Evolutionary conservation across 2,329 filamentous ascomycete species (phyloP).

Genomic region (Ceratocystis huliohia): DNA sequence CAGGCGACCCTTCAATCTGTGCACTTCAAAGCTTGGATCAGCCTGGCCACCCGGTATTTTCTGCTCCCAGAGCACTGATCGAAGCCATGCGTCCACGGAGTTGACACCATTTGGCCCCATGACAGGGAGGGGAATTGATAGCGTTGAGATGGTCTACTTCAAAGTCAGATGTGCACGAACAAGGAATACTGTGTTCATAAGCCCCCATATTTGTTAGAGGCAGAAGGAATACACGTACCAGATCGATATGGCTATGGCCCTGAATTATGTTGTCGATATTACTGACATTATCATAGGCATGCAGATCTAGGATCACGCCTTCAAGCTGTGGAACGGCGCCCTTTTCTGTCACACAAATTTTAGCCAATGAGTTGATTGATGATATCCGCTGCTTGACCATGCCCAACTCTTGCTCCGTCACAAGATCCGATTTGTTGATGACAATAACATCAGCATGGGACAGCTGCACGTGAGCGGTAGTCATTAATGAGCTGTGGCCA

Average conservation of each 20-base stretch:
- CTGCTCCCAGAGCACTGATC: constrained; percentile 72
- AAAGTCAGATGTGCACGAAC: not conserved
- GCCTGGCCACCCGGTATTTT: constrained; percentile 39
- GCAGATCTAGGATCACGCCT: constrained; percentile 74
- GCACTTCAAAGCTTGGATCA: constrained; percentile 55
- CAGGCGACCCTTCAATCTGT: constrained; percentile 74
- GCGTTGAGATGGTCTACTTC: constrained; percentile 65
- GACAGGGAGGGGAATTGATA: constrained; percentile 54
- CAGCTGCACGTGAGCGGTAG: constrained; percentile 89
- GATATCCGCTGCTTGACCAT: constrained; percentile 56
- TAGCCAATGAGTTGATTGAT: constrained; percentile 83
- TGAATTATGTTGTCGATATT: constrained; percentile 58
- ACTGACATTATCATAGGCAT: constrained; percentile 78
- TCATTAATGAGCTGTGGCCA: constrained; percentile 59
- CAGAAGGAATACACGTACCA: constrained; percentile 39
- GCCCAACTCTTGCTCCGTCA: constrained; percentile 56
- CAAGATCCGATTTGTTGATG: constrained; percentile 85
- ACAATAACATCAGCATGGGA: constrained; percentile 93
- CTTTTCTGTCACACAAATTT: constrained; percentile 67
- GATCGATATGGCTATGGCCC: constrained; percentile 83
- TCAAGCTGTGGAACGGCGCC: constrained; percentile 71
- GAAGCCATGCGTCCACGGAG: constrained; percentile 66
- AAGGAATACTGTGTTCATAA: not conserved
- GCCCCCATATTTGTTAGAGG: not conserved
- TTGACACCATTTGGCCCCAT: constrained; percentile 46